phyloP scores from a whole-genome alignment of 73 alveolate genomes.

The Uronychia setigera region DNA sequence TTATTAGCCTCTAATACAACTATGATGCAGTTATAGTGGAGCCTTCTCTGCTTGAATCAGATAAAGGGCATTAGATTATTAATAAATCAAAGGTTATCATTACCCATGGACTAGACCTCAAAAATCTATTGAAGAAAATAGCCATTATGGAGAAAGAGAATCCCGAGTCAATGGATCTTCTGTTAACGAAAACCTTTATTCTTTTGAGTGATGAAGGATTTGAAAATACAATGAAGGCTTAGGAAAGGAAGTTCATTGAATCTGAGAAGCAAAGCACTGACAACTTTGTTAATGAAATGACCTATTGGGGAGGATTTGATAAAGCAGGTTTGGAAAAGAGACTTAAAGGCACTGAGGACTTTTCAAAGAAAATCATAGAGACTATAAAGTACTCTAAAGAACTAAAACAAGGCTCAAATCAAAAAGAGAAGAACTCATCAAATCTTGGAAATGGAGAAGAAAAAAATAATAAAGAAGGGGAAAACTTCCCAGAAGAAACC shows the following conservation, averaged over 20 bases:
- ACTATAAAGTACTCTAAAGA: background rate
- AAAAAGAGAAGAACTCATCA: background rate
- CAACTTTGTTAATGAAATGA: constrained; percentile 35
- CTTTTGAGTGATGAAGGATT: constrained; percentile 9
- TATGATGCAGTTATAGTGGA: constrained; percentile 40
- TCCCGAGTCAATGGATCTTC: background rate
- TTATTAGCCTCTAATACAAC: background rate
- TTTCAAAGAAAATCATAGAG: background rate
- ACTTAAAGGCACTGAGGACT: background rate
- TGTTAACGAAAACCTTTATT: background rate
- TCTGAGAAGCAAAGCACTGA: constrained; percentile 15
- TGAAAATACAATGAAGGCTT: background rate
- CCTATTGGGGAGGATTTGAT: constrained; percentile 45
- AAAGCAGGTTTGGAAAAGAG: background rate
- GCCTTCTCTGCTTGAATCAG: constrained; percentile 21
- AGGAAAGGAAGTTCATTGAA: constrained; percentile 5
- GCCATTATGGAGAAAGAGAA: constrained; percentile 1
- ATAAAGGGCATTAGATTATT: constrained; percentile 18
- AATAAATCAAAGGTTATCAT: constrained; percentile 29
- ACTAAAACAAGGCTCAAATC: background rate
- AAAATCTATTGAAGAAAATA: constrained; percentile 22
- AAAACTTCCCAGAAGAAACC: constrained; percentile 28
- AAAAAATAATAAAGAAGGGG: background rate
- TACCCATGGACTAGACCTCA: constrained; percentile 53
- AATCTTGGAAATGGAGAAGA: background rate